Base-by-base conservation (phyloP, 1,139 yeast genomes). In the Pichia sp. region DNA sequence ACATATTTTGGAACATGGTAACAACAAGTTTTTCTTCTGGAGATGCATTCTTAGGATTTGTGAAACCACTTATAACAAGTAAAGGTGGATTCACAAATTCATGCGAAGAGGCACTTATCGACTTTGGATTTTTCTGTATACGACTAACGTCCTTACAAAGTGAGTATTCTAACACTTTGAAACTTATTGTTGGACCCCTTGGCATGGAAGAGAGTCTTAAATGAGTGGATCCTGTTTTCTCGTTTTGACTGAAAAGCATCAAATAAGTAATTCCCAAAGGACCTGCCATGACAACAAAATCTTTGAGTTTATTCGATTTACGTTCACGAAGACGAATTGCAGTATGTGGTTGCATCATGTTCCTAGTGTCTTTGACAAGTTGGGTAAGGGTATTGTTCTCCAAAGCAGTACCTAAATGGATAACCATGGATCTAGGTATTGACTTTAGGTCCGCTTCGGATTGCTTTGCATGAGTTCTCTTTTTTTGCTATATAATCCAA, bases 341-440 rank as follows among this genome's bases (percentile, higher is more conserved):
- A 4, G 99, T 93, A 65, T 93, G 96, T 31, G 99, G 99, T 68
- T 90, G 95, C 97, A 93, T 91, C 60, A 90, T 83, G 60, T 80
- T 81, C 68, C 99, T 80, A 71, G 92, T 84, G 70, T 93, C 99
- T 60, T 79, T 78, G 20, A 92, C 97, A 58, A 93, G 76, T 70
- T 89, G 96, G 46, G 88, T 78, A 61, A 95, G 75, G 2, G 96
- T 83, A 63, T 87, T 91, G 67, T 93, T 92, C 52, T 83, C 82
- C 65, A 88, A 77, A 31, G 95, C 83, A 17, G 85, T 75, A 3
- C 97, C 97, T 55, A 92, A 79, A 64, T 93, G 83, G 62, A 93
- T 79, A 57, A 95, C 98, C 96, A 92, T 89, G 6, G 97, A 90
- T 65, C 87, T 80, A 20, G 99, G 99, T 58, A 90, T 83, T 66